Conservation (phyloP, 2,329 filamentous ascomycete species). For the Alternaria triticimaculans region DNA sequence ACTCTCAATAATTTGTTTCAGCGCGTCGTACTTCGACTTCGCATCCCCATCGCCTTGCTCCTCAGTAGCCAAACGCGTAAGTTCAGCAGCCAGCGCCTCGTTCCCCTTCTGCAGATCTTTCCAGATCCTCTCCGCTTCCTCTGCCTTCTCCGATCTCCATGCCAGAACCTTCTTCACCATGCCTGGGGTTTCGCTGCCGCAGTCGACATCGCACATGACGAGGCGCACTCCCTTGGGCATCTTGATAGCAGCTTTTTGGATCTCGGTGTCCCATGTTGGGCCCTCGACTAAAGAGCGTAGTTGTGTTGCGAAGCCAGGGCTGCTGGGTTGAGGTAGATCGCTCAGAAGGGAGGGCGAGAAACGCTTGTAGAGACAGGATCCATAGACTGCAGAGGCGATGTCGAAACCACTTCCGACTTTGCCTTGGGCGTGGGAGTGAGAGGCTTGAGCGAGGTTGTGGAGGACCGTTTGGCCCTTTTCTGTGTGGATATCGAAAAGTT, state of each 20-base stretch:
- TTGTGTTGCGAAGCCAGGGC: slow-evolving; percentile 69
- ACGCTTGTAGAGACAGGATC: slow-evolving; percentile 88
- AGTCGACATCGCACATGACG: slow-evolving; percentile 95
- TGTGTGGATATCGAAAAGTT: slow-evolving; percentile 63
- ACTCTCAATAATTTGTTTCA: slow-evolving; percentile 59
- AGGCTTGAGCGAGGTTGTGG: slow-evolving; percentile 92
- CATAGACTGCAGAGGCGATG: slow-evolving; percentile 90
- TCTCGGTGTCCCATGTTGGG: slow-evolving; percentile 78
- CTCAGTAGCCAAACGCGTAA: slow-evolving; percentile 60
- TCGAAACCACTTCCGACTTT: slow-evolving; percentile 98
- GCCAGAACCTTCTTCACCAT: slow-evolving; percentile 93
- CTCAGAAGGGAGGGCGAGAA: slow-evolving; percentile 82
- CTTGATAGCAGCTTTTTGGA: slow-evolving; percentile 71
- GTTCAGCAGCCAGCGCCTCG: slow-evolving; percentile 69
- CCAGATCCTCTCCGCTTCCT: slow-evolving; percentile 75
- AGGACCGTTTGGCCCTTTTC: slow-evolving; percentile 65
- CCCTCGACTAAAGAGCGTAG: slow-evolving; percentile 71
- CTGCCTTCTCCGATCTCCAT: slow-evolving; percentile 73
- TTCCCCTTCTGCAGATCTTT: slow-evolving; percentile 75
- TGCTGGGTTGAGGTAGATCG: slow-evolving; percentile 69
- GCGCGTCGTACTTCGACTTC: slow-evolving; percentile 55
- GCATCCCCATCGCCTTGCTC: slow-evolving; percentile 48
- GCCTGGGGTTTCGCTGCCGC: slow-evolving; percentile 87
- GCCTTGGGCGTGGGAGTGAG: slow-evolving; percentile 94
- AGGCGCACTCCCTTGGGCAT: slow-evolving; percentile 77